These are phyloP conservation scores for Meyerozyma carpophila DNA, from an alignment of 1,139 yeast genomes.

Conservation along the genomic window DNA sequence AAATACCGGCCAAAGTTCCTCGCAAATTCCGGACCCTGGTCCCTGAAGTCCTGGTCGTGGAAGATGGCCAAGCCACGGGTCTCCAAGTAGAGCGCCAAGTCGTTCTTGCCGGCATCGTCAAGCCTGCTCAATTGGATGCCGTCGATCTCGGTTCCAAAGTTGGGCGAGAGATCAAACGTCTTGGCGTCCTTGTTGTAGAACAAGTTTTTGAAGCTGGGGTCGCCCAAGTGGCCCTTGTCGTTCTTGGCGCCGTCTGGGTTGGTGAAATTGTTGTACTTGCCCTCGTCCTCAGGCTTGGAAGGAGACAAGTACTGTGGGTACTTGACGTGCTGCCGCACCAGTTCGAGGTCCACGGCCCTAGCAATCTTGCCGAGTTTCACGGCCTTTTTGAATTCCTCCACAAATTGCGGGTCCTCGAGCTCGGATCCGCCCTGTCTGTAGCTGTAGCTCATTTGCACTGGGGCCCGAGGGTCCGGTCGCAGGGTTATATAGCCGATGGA, in stretches of 20 bases:
- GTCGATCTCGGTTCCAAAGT: conserved; percentile 26
- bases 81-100: conserved; percentile 26
- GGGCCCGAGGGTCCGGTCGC: too few relatives aligned
- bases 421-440: neutral
- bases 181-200: conserved; percentile 16
- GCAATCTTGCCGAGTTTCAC: neutral
- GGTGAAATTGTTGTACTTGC: conserved; percentile 14
- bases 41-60: conserved; percentile 27
- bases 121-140: conserved; percentile 29
- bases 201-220: conserved; percentile 21
- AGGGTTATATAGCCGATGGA: too few relatives aligned
- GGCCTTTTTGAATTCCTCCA: neutral
- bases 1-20: conserved; percentile 24
- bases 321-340: conserved; percentile 13
- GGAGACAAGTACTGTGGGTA: conserved; percentile 19
- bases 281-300: conserved; percentile 14
- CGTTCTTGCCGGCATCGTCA: conserved; percentile 26
- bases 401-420: neutral
- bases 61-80: conserved; percentile 27
- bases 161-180: conserved; percentile 21
- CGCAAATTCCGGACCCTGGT: conserved; percentile 25
- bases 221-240: conserved; percentile 26
- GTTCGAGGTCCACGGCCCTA: conserved; percentile 5
- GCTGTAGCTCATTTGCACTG: neutral
- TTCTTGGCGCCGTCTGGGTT: conserved; percentile 17